Evolutionary conservation across 192 early-diverging fungal genomes (phyloP), one percentile per base, ranked within the genome.

Genomic region (Backusella sp.): DNA sequence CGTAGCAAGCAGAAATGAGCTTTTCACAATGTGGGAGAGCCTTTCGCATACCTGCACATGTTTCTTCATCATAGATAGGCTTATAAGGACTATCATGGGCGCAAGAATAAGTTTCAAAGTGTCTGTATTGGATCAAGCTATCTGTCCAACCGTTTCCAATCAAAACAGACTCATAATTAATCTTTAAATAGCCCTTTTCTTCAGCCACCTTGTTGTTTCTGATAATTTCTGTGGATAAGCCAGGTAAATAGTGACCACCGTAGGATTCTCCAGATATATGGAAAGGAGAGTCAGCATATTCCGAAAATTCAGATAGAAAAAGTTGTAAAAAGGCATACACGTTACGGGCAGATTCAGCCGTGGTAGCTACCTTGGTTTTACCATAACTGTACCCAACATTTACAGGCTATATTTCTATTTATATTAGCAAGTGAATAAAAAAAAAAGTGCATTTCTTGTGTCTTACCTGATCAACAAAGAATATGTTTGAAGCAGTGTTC

Each of bases 71-170:
- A 21, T 97, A 84, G 37, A 98, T 87, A 36, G 96, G 94, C 35
- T 88, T 86, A 83, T 96, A 91, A 59, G 88, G 56, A 62, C 56
- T 68, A 46, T 75, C 46, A 37, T 74, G 88, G 71, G 92, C 85
- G 80, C 90, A 94, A 2, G 90, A 90, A 86, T 91, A 92, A 59
- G 88, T 89, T 7, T 92, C 87, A 82, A 96, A 99, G 77, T 94
- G 90, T 82, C 93, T 89, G 85, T 92, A 96, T 87, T 99, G 98
- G 19, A 91, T 84, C 66, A 93, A 84, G 37, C 96, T 94, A 68
- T 99, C 95, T 0, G 93, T 94, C 74, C 95, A 81, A 12, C 98
- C 96, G 82, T 99, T 98, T 28, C 98, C 96, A 73, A 99, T 94
- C 35, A 92, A 84, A 67, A 97, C 83, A 7, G 91, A 90, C 26